Evolutionary conservation across 73 alveolate species (phyloP), one percentile per base, ranked within the genome.

Genomic region (Uronychia setigera): DNA sequence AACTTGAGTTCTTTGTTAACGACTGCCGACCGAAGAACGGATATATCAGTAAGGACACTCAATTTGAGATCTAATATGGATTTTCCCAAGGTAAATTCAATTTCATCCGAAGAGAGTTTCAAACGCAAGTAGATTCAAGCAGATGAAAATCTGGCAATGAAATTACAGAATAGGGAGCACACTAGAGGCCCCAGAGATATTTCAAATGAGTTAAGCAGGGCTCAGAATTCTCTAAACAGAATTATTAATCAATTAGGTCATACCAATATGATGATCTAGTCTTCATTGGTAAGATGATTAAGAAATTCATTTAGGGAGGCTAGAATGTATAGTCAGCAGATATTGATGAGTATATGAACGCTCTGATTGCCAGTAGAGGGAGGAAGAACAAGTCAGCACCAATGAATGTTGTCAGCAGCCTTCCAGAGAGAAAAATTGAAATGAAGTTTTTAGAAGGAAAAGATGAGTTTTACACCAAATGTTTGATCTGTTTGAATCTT

Each of bases 401-500:
- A 28, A 80, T 28, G 32, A 11, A 59, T n/a, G 32, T 80, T 19
- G 87, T 80, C 9, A 57, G 29, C 1, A 80, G 87, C 28, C 31
- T 80, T 1, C 87, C 87, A 0, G 87, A 80, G 29, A 35, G 87
- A 80, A 57, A 60, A 26, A 26, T 80, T 1, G 57, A 28, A 0
- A 80, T 31, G 59, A 57, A 58, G 59, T 80, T 80, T 30, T 11
- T 80, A 13, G 87, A 25, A 0, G 87, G 46, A 29, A 80, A 80
- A 59, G 87, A 80, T 25, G 87, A 80, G 59, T 26, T 74, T 57
- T 80, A 80, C 87, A 35, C 46, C 27, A 81, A 88, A 28, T 93
- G 98, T 90, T 75, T 85, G 79, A 87, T 93, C 27, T 93, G 98
- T 58, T 74, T 91, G 58, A 86, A 25, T 60, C 88, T 86, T 35